Conservation (phyloP, 1,139 yeast species). For the Blastobotrys buckinghamii region DNA sequence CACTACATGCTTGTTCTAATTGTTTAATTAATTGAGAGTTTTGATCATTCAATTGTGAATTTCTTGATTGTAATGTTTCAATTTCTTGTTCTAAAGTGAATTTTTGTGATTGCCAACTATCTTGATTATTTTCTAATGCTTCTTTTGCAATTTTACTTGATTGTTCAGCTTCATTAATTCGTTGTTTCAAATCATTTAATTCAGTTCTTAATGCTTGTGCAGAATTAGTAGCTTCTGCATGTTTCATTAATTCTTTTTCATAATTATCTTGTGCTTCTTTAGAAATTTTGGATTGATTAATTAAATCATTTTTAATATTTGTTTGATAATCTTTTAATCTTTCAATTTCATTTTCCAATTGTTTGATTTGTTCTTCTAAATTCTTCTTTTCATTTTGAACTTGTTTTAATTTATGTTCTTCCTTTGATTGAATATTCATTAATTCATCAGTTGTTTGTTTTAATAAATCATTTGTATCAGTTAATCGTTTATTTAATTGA, state of each 20-base stretch:
- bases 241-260: slow-evolving; percentile 52
- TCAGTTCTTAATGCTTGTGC: slow-evolving; percentile 43
- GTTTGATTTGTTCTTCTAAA: slow-evolving; percentile 40
- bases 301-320: slow-evolving; percentile 42
- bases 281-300: slow-evolving; percentile 46
- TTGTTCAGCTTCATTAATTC: slow-evolving; percentile 35
- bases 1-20: slow-evolving; percentile 40
- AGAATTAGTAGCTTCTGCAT: slow-evolving; percentile 47
- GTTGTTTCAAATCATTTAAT: slow-evolving; percentile 35
- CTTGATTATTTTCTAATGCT: slow-evolving; percentile 34
- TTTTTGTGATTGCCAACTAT: slow-evolving; percentile 42
- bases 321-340: slow-evolving; percentile 20
- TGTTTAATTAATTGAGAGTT: slow-evolving; percentile 65
- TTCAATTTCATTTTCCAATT: slow-evolving; percentile 39
- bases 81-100: slow-evolving; percentile 49
- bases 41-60: slow-evolving; percentile 58
- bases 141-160: slow-evolving; percentile 32
- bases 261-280: slow-evolving; percentile 51
- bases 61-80: slow-evolving; percentile 40
- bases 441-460: slow-evolving; percentile 24
- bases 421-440: slow-evolving; percentile 20
- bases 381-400: slow-evolving; percentile 34
- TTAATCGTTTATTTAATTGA: slow-evolving; percentile 35
- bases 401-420: slow-evolving; percentile 21
- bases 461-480: slow-evolving; percentile 31